A percentile compares a stretch with the other conserved stretches of the same genome.
These are phyloP conservation scores for Boletellus deceptivus DNA, from an alignment of 1,284 basidiomycete genomes.

Conservation along the genomic window DNA sequence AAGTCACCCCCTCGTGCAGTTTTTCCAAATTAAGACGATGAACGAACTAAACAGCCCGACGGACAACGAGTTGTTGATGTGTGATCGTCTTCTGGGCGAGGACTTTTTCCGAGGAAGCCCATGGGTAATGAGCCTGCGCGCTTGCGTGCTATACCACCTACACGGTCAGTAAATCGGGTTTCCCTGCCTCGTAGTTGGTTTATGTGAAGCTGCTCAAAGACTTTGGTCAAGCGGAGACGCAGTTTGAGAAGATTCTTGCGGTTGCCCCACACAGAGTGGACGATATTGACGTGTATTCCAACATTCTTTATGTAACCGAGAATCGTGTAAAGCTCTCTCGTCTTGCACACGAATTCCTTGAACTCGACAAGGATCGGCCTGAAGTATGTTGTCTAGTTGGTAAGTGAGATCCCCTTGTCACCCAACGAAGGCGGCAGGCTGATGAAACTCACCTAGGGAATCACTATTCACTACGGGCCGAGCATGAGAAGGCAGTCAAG, in stretches of 20 bases:
- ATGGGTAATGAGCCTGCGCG: slow-evolving; percentile 84
- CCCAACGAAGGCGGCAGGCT: not conserved
- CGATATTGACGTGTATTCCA: slow-evolving; percentile 95
- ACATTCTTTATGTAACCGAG: slow-evolving; percentile 95
- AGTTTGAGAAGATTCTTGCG: slow-evolving; percentile 80
- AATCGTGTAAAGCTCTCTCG: slow-evolving; percentile 86
- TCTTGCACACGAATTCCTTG: slow-evolving; percentile 89
- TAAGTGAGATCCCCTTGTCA: slow-evolving; percentile 37
- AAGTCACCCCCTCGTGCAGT: slow-evolving; percentile 72
- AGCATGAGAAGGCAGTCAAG: slow-evolving; percentile 94
- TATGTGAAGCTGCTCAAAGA: slow-evolving; percentile 47
- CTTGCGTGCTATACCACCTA: slow-evolving; percentile 86
- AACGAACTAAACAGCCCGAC: slow-evolving; percentile 88
- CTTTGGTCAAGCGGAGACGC: slow-evolving; percentile 77
- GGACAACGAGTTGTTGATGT: slow-evolving; percentile 76
- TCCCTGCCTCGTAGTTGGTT: slow-evolving; percentile 1
- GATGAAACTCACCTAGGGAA: slow-evolving; percentile 61
- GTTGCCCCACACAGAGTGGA: slow-evolving; percentile 91
- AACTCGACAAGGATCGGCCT: slow-evolving; percentile 85
- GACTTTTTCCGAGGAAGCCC: slow-evolving; percentile 82
- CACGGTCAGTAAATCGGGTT: slow-evolving; percentile 57
- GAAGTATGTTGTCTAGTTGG: slow-evolving; percentile 96
- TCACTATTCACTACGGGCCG: slow-evolving; percentile 89
- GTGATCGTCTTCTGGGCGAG: slow-evolving; percentile 69
- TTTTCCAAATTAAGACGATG: slow-evolving; percentile 89